Evolutionary conservation across 192 early-diverging fungal genomes (phyloP), one percentile per base, ranked within the genome.

Genomic region (Rhizoclosmatium sp.): DNA sequence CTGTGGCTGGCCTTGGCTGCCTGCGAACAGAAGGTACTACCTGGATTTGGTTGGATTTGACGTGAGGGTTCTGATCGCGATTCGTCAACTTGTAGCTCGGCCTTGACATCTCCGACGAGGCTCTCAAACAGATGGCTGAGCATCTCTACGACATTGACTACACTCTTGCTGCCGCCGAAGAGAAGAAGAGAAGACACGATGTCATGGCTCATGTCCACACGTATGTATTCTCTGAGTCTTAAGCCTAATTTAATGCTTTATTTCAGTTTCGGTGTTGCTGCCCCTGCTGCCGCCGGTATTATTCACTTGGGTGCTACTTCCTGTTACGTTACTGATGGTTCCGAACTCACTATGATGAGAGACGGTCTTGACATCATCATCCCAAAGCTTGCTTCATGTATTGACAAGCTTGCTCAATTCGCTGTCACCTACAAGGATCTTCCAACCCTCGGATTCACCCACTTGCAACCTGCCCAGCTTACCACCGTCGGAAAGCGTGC

Each of bases 181-280:
- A 99, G 80, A 94, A 95, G 89, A 90, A 91, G 67, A 89, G 96
- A 16, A 89, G 98, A 16, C 98, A 99, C 85, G 98, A 99, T 85
- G 98, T 99, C 60, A 99, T 99, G 96, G 96, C 98, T n/a, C 98
- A 99, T 81, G 98, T 99, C 44, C 96, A 99, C 85, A 93, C 96
- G 56, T 68, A 19, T 9, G 66, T 46, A 68, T 46, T 31, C 95
- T 95, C 85, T 94, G 94, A 47, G 74, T 94, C 4, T 92, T 16
- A 89, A 89, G 67, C 95, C 1, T 5, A 7, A 88, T 87, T 23
- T 93, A 95, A 58, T 95, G 94, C 82, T 59, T 47, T 45, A 0
- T 16, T 9, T 31, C 45, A 68, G 66, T 19, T 86, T 86, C 68
- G 97, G 95, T 56, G 80, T 94, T 3, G 94, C 89, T 16, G 92